Base-by-base conservation (phyloP, 1,139 yeast genomes). In the Geotrichum klebahnii region DNA sequence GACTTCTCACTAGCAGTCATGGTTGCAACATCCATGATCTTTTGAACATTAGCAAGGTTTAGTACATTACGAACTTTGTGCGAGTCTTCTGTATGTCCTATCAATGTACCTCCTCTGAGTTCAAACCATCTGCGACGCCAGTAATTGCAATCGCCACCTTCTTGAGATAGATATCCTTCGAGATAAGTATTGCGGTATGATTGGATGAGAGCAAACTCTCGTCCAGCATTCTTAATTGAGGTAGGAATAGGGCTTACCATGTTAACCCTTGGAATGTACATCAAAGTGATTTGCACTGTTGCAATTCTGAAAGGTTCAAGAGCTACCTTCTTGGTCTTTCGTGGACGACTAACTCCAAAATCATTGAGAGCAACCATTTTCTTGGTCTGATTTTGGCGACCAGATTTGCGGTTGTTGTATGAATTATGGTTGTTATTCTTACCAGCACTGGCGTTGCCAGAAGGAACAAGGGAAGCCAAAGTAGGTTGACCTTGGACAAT, bases 121-220 rank as follows among this genome's bases (percentile, higher is more conserved):
- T 75, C 78, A 70, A 80, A 84, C 70, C 73, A 83, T 45, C 92
- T 66, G 55, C 82, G 74, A 55, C 84, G 78, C 84, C 85, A 80
- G 39, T 74, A 68, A 12, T 75, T 76, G 61, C 87, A 80, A 67
- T 84, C 94, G 0, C 92, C 92, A 17, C 92, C 94, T 58, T 82
- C 87, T 67, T 84, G 94, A 51, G 81, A 79, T 67, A 84, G 70
- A 61, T 74, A 82, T 2, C 92, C 92, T 22, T 51, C 51, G n/a
- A 55, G 52, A 19, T 55, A 44, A 20, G 62, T 57, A 38, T 57
- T 57, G 17, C 55, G 50, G 44, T 51, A 48, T n/a, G 40, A 12
- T 26, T 51, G 50, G 4, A 68, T 67, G 10, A 44, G 44, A 22
- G 57, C 55, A 26, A 68, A 56, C 41, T 58, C 64, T 29, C 56